phyloP scores from a whole-genome alignment of 495 filamentous ascomycete genomes.

The Trichoderma reesei region DNA sequence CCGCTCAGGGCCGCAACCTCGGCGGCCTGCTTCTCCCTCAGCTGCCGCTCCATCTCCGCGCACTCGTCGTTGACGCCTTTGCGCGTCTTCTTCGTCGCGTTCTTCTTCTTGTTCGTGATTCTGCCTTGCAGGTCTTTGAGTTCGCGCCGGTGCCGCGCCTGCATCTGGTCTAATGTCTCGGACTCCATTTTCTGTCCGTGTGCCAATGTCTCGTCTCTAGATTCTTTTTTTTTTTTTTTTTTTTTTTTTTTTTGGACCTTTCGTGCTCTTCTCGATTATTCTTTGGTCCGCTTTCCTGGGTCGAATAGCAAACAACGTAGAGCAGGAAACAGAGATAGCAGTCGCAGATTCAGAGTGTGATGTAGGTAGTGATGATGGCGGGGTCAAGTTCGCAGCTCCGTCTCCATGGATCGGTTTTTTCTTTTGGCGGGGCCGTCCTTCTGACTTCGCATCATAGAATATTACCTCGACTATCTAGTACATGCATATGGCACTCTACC shows the following conservation, averaged over 20 bases:
- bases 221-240: background rate
- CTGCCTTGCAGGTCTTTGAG: conserved; percentile 71
- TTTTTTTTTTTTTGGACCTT: background rate
- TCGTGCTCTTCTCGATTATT: background rate
- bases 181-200: conserved; percentile 24
- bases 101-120: conserved; percentile 91
- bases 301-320: background rate
- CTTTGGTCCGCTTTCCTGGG: background rate
- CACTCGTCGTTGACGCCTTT: conserved; percentile 83
- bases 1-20: conserved; percentile 56
- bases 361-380: background rate
- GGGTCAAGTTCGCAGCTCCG: background rate
- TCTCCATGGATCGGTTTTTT: background rate
- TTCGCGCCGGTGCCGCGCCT: conserved; percentile 78
- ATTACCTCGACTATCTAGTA: no score
- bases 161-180: conserved; percentile 58
- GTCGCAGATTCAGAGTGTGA: background rate
- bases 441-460: no score
- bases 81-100: conserved; percentile 89
- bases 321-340: background rate
- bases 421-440: background rate
- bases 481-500: no score
- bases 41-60: conserved; percentile 55
- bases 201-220: no score
- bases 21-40: conserved; percentile 54